A percentile compares a stretch with the other conserved stretches of the same genome.
Conservation (phyloP, 179 eudicot species). For the Pouteria campechiana region DNA sequence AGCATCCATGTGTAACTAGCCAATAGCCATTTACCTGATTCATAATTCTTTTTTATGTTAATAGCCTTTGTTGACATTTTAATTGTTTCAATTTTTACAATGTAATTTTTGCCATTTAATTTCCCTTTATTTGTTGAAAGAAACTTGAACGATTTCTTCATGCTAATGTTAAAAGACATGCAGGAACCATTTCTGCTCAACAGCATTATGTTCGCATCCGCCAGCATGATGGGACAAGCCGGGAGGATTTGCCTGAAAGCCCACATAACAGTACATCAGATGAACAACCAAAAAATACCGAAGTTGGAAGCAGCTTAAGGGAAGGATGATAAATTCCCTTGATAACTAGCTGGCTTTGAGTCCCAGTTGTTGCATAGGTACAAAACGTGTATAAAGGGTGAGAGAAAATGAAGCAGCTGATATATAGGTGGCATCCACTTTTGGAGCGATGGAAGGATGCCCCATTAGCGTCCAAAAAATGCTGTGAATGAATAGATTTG, state of each 20-base stretch:
- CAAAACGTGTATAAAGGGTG: background rate
- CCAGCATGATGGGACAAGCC: constrained; percentile 47
- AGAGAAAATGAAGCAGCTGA: background rate
- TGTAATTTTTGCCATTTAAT: too few species aligned
- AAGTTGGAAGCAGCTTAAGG: background rate
- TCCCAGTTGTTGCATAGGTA: constrained; percentile 4
- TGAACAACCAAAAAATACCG: constrained; percentile 10
- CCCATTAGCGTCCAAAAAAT: background rate
- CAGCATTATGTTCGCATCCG: constrained; percentile 44
- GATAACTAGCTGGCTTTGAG: background rate
- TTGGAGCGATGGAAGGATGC: constrained; percentile 2
- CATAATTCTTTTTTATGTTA: background rate
- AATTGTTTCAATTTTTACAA: too few species aligned
- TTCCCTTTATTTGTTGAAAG: too few species aligned
- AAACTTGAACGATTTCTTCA: background rate
- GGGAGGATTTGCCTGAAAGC: constrained; percentile 37
- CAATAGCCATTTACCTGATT: background rate
- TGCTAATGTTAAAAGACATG: constrained; percentile 2
- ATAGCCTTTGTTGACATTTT: too few species aligned
- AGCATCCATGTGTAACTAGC: background rate
- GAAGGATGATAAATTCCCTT: background rate
- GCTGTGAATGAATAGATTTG: background rate
- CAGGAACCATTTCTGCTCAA: constrained; percentile 34
- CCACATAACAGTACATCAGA: constrained; percentile 22
- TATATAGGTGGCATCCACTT: constrained; percentile 2